Evolutionary conservation across 1,139 yeast species (phyloP).

Genomic region (Zygoascus sp.): DNA sequence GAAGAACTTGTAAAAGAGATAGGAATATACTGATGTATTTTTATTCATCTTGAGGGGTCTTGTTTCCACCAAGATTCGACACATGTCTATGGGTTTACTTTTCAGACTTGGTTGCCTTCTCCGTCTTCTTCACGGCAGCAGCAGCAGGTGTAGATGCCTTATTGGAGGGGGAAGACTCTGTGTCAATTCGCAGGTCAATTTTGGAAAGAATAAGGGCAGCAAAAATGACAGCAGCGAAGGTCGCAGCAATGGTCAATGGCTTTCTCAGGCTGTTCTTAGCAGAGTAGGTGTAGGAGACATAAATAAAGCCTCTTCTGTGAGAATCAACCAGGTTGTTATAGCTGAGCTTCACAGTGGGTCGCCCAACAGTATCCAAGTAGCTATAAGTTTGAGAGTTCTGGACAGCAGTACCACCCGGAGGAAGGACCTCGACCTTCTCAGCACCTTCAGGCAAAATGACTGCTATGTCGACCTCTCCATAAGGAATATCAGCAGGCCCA

Average conservation of each 20-base stretch:
- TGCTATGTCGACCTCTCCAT: constrained; percentile 56
- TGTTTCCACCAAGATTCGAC: neutral
- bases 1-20: constrained; percentile 34
- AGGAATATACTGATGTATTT: neutral
- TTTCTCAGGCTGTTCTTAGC: constrained; percentile 52
- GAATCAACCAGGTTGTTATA: constrained; percentile 69
- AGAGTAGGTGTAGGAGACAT: constrained; percentile 56
- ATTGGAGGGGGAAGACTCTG: neutral
- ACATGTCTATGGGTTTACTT: neutral
- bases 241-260: constrained; percentile 62
- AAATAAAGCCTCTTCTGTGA: constrained; percentile 52
- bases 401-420: constrained; percentile 46
- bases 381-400: constrained; percentile 41
- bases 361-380: constrained; percentile 80
- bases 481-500: constrained; percentile 62
- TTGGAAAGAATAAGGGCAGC: constrained; percentile 49
- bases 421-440: constrained; percentile 51
- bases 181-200: constrained; percentile 35
- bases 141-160: neutral
- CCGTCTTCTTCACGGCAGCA: neutral
- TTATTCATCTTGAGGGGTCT: neutral
- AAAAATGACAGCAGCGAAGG: constrained; percentile 58
- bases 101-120: neutral
- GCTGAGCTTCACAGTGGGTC: constrained; percentile 64
- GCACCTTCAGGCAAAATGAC: constrained; percentile 90